Conservation (phyloP, 1,139 yeast genomes). For the Kluyveromyces sp. region DNA sequence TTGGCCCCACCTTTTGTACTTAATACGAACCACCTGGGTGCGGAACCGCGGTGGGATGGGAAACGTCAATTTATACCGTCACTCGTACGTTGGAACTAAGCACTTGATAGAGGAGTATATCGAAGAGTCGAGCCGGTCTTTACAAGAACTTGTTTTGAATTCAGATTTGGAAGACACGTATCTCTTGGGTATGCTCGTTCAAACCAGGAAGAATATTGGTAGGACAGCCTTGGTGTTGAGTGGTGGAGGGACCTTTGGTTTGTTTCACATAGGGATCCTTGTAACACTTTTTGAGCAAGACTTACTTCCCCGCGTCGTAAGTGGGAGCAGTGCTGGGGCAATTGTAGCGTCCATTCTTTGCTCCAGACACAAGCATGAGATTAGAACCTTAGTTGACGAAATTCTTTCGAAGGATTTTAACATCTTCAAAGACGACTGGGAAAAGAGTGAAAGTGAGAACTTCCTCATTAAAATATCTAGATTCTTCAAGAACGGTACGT, state of each 20-base stretch:
- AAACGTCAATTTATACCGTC: constrained; percentile 66
- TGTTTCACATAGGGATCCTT: constrained; percentile 87
- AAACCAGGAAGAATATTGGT: constrained; percentile 87
- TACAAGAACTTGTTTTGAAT: constrained; percentile 37
- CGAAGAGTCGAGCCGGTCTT: constrained; percentile 61
- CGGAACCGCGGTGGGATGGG: constrained; percentile 88
- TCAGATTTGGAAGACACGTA: constrained; percentile 60
- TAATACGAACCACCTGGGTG: constrained; percentile 77
- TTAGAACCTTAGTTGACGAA: constrained; percentile 46
- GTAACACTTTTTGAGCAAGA: constrained; percentile 68
- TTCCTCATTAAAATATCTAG: constrained; percentile 45
- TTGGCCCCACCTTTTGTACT: constrained; percentile 54
- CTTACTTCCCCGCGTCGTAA: constrained; percentile 78
- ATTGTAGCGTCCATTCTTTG: constrained; percentile 87
- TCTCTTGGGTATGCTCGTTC: constrained; percentile 70
- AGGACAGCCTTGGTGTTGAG: constrained; percentile 86
- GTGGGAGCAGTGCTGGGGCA: constrained; percentile 96
- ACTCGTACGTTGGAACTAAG: constrained; percentile 83
- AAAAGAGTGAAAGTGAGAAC: constrained; percentile 38
- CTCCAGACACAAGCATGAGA: constrained; percentile 71
- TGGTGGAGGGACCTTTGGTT: constrained; percentile 94
- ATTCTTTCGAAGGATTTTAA: constrained; percentile 56
- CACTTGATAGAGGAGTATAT: constrained; percentile 73
- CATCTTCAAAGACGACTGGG: constrained; percentile 57
- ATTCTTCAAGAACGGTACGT: constrained; percentile 55